Evolutionary conservation across 805 yeast species (phyloP).

Genomic region (Tetrapisispora nanseiensis): DNA sequence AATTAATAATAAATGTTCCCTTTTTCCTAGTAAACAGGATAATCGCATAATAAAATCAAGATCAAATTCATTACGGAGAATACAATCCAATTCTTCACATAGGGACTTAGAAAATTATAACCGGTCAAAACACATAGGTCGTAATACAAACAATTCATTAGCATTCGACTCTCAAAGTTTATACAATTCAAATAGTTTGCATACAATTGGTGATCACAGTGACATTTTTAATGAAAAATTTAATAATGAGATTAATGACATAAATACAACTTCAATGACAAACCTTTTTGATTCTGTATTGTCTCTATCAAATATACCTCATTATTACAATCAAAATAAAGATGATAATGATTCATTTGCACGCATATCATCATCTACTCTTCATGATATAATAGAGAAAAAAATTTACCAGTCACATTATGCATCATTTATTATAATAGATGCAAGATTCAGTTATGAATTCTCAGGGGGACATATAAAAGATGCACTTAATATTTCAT

Average conservation of each 20-base stretch:
- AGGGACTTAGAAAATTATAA: background rate
- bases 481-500: slow-evolving; percentile 69
- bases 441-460: slow-evolving; percentile 90
- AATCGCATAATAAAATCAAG: background rate
- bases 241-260: background rate
- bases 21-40: background rate
- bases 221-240: background rate
- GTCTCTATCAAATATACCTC: slow-evolving; percentile 41
- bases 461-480: slow-evolving; percentile 86
- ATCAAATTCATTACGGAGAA: background rate
- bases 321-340: slow-evolving; percentile 32
- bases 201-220: background rate
- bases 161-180: background rate
- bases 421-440: slow-evolving; percentile 54
- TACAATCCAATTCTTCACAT: slow-evolving; percentile 1
- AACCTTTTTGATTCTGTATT: slow-evolving; percentile 1
- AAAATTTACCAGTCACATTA: slow-evolving; percentile 37
- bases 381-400: slow-evolving; percentile 31
- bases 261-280: background rate
- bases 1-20: background rate
- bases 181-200: background rate
- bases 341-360: slow-evolving; percentile 39
- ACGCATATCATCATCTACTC: slow-evolving; percentile 36
- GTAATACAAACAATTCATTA: background rate
- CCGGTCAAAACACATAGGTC: background rate